Percentiles rank a stretch among this genome's conserved stretches.
Evolutionary conservation across 23 red algal genomes (phyloP).

Genomic region (Pyropia haitanensis): DNA sequence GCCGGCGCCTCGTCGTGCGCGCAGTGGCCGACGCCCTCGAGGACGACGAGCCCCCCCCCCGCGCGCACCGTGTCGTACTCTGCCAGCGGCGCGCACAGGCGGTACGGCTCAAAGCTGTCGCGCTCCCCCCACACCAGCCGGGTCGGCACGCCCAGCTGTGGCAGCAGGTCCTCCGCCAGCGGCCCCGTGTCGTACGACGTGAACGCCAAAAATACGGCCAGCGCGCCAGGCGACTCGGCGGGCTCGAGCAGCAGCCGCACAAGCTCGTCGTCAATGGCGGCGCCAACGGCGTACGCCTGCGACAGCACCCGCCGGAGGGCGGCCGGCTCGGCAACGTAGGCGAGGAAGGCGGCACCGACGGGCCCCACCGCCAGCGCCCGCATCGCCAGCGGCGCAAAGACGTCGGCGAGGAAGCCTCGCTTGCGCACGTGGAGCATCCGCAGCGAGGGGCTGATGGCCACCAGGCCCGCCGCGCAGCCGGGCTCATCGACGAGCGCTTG

Average conservation of each 20-base stretch:
- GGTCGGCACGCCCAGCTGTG: constrained; percentile 18
- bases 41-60: constrained; percentile 27
- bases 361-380: constrained; percentile 32
- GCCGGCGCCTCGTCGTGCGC: constrained; percentile 84
- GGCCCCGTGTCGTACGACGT: constrained; percentile 80
- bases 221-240: constrained; percentile 55
- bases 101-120: constrained; percentile 77
- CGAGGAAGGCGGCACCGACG: constrained; percentile 57
- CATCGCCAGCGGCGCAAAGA: constrained; percentile 60
- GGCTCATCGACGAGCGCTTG: constrained; percentile 48
- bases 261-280: constrained; percentile 59
- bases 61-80: constrained; percentile 28
- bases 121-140: constrained; percentile 81
- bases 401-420: constrained; percentile 44
- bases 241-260: constrained; percentile 59
- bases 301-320: constrained; percentile 52
- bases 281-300: constrained; percentile 60
- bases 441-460: constrained; percentile 69
- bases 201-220: constrained; percentile 83
- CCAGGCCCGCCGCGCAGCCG: constrained; percentile 18
- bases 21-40: constrained; percentile 81
- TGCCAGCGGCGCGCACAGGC: constrained; percentile 20
- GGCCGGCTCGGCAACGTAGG: constrained; percentile 21
- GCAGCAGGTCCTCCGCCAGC: constrained; percentile 77
- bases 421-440: constrained; percentile 78